A percentile compares a stretch with the other conserved stretches of the same genome.
phyloP scores from a whole-genome alignment of 2,329 filamentous ascomycete genomes.

The Corinectria fuckeliana region DNA sequence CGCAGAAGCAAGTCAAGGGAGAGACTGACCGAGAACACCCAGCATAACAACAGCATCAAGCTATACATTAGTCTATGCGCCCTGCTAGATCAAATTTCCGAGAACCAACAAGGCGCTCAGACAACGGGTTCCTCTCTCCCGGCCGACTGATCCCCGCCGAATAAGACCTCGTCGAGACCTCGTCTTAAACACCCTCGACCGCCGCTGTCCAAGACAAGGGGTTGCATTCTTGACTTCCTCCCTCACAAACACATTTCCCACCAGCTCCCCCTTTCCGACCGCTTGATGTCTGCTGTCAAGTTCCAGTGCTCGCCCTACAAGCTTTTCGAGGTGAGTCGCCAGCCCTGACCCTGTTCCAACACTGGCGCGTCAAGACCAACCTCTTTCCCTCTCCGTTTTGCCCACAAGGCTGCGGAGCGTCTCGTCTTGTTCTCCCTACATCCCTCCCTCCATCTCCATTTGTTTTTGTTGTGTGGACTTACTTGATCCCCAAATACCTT shows the following conservation, averaged over 20 bases:
- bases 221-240: slow-evolving; percentile 44
- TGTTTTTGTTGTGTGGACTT: slow-evolving; percentile 9
- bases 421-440: slow-evolving; percentile 22
- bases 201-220: slow-evolving; percentile 48
- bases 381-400: slow-evolving; percentile 24
- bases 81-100: slow-evolving; percentile 49
- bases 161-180: slow-evolving; percentile 49
- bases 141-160: slow-evolving; percentile 38
- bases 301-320: slow-evolving; percentile 63
- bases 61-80: slow-evolving; percentile 40
- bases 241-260: slow-evolving; percentile 44
- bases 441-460: slow-evolving; percentile 10
- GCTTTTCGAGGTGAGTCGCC: slow-evolving; percentile 65
- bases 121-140: slow-evolving; percentile 41
- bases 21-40: slow-evolving; percentile 41
- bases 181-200: slow-evolving; percentile 43
- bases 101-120: slow-evolving; percentile 40
- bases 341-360: slow-evolving; percentile 44
- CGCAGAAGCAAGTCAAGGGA: slow-evolving; percentile 44
- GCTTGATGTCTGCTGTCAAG: slow-evolving; percentile 66
- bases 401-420: slow-evolving; percentile 22
- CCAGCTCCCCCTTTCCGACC: slow-evolving; percentile 45
- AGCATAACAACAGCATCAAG: slow-evolving; percentile 42
- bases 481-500: slow-evolving; percentile 16
- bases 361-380: slow-evolving; percentile 32